Conservation (phyloP, 176 grass and related monocot species). For the Canna indica region DNA sequence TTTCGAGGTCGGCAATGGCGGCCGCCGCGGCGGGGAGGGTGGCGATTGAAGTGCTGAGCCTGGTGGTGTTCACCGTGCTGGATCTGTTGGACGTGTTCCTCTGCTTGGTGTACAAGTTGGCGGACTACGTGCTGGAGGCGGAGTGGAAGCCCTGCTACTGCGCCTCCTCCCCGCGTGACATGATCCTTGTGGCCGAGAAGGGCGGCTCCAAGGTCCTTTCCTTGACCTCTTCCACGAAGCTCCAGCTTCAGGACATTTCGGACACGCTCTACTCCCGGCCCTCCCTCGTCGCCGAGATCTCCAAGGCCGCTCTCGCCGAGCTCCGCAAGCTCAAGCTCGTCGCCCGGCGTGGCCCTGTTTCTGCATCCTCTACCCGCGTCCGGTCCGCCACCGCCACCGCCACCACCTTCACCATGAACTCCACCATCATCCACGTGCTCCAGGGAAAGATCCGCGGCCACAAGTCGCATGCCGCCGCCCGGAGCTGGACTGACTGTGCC, state of each 20-base stretch:
- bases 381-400: slow-evolving; percentile 21
- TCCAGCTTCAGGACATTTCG: slow-evolving; percentile 94
- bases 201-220: slow-evolving; percentile 85
- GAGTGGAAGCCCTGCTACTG: slow-evolving; percentile 97
- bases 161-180: slow-evolving; percentile 38
- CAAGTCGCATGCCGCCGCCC: slow-evolving; percentile 34
- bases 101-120: slow-evolving; percentile 60
- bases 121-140: slow-evolving; percentile 64
- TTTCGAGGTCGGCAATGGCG: slow-evolving; percentile 39
- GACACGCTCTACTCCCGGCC: slow-evolving; percentile 84
- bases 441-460: slow-evolving; percentile 42
- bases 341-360: neutral
- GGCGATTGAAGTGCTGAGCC: slow-evolving; percentile 65
- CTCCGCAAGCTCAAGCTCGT: slow-evolving; percentile 29
- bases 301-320: slow-evolving; percentile 13
- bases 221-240: slow-evolving; percentile 50
- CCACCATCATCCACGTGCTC: slow-evolving; percentile 72
- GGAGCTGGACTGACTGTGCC: slow-evolving; percentile 93
- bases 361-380: slow-evolving; percentile 1
- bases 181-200: slow-evolving; percentile 76
- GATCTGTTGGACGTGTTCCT: slow-evolving; percentile 68
- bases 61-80: slow-evolving; percentile 69
- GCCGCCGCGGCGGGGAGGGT: slow-evolving; percentile 28
- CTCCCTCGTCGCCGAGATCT: slow-evolving; percentile 39
- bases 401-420: slow-evolving; percentile 48